Base-by-base conservation (phyloP, 2,329 filamentous ascomycete species). In the Diaporthe velutina region DNA sequence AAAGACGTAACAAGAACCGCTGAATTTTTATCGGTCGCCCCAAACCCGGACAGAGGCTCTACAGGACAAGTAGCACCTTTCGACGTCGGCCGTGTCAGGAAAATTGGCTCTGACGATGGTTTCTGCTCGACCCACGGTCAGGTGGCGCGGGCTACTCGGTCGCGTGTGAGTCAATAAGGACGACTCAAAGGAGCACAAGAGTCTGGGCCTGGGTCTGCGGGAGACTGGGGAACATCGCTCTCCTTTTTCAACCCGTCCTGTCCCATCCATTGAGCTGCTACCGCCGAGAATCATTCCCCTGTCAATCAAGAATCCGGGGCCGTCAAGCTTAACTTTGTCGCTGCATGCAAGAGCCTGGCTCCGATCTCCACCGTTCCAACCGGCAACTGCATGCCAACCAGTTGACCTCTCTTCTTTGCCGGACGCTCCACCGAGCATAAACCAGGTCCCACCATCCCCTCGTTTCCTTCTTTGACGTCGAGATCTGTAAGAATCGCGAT, bases 1-100 rank as follows among this genome's bases (percentile, higher is more conserved):
- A n/a, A 50, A 68, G 30, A 68, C 64, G 64, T 68, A 68, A 68
- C 64, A n/a, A 40, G 64, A 68, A 54, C 30, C 64, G 64, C 30
- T 54, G 64, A 68, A 28, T 67, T 67, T 67, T 67, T 40, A 33
- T 50, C 22, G 33, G 64, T 2, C 64, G 22, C 54, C n/a, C 30
- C 33, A 68, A 28, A 28, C n/a, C 64, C 64, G n/a, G 25, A 38
- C 33, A 38, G 13, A 68, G 64, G 61, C 38, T 52, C 30, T 64
- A 64, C 61, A 52, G 42, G 45, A 68, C 42, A 35, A 54, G 45
- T 54, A 35, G 48, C 45, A 67, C 45, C 33, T 54, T 67, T 54
- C 64, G 64, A 68, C 64, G 64, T 68, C 4, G 33, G 17, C 22
- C 48, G 48, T 68, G 48, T 68, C 64, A 68, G 45, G 33, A 52